phyloP scores from a whole-genome alignment of 257 asterid genomes.

The Rauvolfia tetraphylla region DNA sequence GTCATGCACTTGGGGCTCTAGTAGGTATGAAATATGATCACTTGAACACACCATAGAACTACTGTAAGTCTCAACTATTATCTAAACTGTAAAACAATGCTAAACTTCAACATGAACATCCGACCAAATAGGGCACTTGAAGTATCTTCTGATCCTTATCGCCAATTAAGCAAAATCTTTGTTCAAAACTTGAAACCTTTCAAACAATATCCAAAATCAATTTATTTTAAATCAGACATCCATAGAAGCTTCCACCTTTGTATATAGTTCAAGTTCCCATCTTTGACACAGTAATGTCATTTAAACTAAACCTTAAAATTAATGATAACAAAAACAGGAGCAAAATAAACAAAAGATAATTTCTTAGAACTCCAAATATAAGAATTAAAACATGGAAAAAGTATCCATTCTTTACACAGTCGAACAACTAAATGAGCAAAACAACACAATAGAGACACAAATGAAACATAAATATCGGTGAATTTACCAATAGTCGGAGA shows the following conservation, averaged over 20 bases:
- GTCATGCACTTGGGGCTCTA: neutral
- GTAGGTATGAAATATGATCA: neutral
- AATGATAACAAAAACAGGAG: neutral
- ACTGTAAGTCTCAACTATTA: neutral
- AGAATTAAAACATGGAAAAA: neutral
- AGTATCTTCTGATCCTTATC: neutral
- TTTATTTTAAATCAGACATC: neutral
- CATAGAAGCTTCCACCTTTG: neutral
- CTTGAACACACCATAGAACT: neutral
- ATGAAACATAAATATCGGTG: neutral
- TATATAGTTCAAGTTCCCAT: neutral
- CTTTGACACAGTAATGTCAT: neutral
- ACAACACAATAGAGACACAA: neutral
- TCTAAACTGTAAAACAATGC: neutral
- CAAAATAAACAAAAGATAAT: neutral
- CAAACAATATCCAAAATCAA: neutral
- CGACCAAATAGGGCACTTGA: neutral
- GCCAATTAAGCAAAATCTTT: neutral
- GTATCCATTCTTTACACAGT: neutral
- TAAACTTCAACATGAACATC: neutral
- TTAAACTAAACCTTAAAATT: neutral
- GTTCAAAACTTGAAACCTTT: neutral
- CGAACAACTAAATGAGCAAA: neutral
- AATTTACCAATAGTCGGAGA: constrained; percentile 63
- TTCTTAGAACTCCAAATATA: neutral